phyloP scores from a whole-genome alignment of 768 basidiomycete species.

The Panaeolus cyanescens region DNA sequence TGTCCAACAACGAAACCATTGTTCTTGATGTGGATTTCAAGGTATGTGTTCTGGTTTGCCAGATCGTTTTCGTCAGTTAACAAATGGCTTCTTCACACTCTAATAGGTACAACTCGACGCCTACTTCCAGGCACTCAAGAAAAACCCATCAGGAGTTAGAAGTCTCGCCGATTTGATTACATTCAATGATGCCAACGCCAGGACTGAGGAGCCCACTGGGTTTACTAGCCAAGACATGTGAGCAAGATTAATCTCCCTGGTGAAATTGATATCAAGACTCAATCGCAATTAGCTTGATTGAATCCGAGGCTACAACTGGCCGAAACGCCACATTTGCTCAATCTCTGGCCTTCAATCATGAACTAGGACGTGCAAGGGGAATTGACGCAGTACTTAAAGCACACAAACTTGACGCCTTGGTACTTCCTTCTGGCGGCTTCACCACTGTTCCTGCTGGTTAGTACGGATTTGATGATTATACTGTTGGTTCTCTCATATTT shows the following conservation, averaged over 20 bases:
- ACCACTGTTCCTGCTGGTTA: conserved; percentile 41
- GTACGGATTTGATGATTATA: not conserved
- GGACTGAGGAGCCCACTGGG: conserved; percentile 45
- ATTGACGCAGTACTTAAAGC: conserved; percentile 53
- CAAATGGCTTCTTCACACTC: not conserved
- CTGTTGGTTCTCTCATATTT: conserved; percentile 10
- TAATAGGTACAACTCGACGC: conserved; percentile 52
- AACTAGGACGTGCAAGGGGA: conserved; percentile 50
- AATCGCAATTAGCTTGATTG: conserved; percentile 32
- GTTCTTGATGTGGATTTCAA: conserved; percentile 64
- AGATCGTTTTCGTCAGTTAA: not conserved
- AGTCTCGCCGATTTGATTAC: conserved; percentile 57
- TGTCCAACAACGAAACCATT: conserved; percentile 53
- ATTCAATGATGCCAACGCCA: conserved; percentile 55
- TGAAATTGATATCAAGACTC: not conserved
- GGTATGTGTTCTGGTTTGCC: no score
- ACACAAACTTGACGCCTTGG: conserved; percentile 51
- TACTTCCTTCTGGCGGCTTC: conserved; percentile 46
- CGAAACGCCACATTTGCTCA: conserved; percentile 45
- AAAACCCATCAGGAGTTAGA: conserved; percentile 58
- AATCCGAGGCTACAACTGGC: conserved; percentile 38
- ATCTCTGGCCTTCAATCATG: conserved; percentile 44
- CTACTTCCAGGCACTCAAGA: conserved; percentile 46
- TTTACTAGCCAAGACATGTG: conserved; percentile 41
- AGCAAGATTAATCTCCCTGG: conserved; percentile 8